phyloP scores from a whole-genome alignment of 495 filamentous ascomycete genomes.

The Tuber aestivum region DNA sequence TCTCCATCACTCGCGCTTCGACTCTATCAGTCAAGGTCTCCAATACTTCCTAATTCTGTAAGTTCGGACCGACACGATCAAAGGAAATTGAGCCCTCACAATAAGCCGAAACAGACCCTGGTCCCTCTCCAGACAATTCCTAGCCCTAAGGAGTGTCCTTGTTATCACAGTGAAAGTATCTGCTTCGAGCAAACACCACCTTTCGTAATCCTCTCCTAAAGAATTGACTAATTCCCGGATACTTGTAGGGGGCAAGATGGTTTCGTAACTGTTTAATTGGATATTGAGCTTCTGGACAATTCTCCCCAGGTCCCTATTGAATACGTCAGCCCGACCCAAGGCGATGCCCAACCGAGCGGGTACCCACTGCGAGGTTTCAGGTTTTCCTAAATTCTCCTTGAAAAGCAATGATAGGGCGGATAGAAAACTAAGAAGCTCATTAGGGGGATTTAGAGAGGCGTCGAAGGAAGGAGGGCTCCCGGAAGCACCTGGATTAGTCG shows the following conservation, averaged over 20 bases:
- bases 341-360: neutral
- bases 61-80: slow-evolving; percentile 3
- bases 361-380: neutral
- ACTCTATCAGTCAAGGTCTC: slow-evolving; percentile 20
- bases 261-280: neutral
- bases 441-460: neutral
- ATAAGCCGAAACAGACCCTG: slow-evolving; percentile 35
- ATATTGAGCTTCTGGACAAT: neutral
- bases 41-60: slow-evolving; percentile 21
- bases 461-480: neutral
- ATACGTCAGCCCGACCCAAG: neutral
- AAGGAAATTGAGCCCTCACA: slow-evolving; percentile 23
- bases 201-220: slow-evolving; percentile 22
- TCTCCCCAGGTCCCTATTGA: neutral
- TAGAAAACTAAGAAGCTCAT: neutral
- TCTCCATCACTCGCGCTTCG: slow-evolving; percentile 18
- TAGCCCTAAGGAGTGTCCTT: slow-evolving; percentile 24
- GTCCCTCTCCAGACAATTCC: slow-evolving; percentile 28
- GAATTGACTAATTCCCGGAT: neutral
- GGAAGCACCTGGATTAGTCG: neutral
- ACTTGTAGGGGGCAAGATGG: neutral
- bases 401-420: neutral
- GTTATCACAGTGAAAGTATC: slow-evolving; percentile 23
- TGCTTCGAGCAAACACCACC: slow-evolving; percentile 33
- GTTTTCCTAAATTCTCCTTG: neutral